Evolutionary conservation across 2,329 filamentous ascomycete species (phyloP), one percentile per base, ranked within the genome.

Genomic region (Verticillium nubilum): DNA sequence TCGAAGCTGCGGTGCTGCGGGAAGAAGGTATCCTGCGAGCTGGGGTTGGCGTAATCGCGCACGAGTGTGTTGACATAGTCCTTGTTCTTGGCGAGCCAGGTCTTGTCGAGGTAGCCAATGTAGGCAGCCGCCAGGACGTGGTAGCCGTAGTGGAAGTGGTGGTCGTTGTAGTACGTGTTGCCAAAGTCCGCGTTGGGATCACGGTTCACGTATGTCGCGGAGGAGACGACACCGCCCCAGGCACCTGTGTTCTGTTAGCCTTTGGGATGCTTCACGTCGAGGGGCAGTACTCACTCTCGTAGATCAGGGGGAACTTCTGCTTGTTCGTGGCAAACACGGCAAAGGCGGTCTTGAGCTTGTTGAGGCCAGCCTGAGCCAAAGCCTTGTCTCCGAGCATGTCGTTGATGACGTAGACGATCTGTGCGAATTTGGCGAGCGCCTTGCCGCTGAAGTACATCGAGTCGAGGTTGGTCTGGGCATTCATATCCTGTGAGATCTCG

Each of bases 391-490:
- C 76, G 12, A 85, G 73, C 37, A 90, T 69, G 61, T 86, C 80
- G 61, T 83, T 75, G 25, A 84, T 77, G 0, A 81, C 80, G 65
- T 87, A 84, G 52, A 87, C 75, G n/a, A 90, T 74, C 26, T 75
- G 76, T 0, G 87, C 88, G 68, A 89, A 90, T 68, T 90, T 90
- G 62, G 83, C 86, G 7, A 91, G 74, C 1, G 83, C 81, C 75
- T 90, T 96, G 59, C 92, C 91, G 63, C 87, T 87, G 72, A 86
- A 95, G 73, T 96, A 96, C 82, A 93, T 90, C 61, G 89, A 92
- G 68, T 91, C 82, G 54, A 89, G 76, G 62, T 92, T 83, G 5
- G 84, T 84, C 67, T 91, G 85, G 0, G 75, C 73, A 4, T 75
- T 70, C 68, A 94, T 87, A 67, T 89, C 80, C 71, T 91, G 85